Evolutionary conservation across 2,329 filamentous ascomycete species (phyloP).

Genomic region (Aureobasidium musti): DNA sequence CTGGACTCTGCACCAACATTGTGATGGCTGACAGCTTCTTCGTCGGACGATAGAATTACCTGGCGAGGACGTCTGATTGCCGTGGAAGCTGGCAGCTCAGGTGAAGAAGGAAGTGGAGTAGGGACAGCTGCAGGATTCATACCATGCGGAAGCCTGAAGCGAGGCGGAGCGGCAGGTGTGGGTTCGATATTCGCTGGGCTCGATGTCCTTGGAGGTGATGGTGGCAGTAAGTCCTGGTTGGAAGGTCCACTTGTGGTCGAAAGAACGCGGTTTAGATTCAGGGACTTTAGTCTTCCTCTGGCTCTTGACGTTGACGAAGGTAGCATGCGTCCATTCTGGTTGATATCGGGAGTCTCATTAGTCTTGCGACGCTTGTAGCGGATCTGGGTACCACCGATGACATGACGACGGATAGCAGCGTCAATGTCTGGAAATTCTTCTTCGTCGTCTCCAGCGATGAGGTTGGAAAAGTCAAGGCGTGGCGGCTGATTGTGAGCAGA

Average conservation of each 20-base stretch:
- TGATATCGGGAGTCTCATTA: neutral
- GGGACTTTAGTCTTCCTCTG: constrained; percentile 3
- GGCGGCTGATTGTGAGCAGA: neutral
- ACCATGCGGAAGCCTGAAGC: constrained; percentile 26
- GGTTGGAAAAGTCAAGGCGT: constrained; percentile 22
- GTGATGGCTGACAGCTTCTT: constrained; percentile 33
- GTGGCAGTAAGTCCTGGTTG: constrained; percentile 16
- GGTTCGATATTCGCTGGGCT: constrained; percentile 16
- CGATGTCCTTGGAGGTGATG: constrained; percentile 28
- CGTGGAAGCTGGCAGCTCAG: neutral
- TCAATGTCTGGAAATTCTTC: constrained; percentile 40
- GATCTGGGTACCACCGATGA: constrained; percentile 30
- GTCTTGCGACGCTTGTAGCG: constrained; percentile 35
- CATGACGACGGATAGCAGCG: constrained; percentile 32
- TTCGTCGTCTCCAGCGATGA: constrained; percentile 29
- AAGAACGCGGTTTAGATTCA: neutral
- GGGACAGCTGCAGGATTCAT: constrained; percentile 23
- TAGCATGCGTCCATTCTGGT: neutral
- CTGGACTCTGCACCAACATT: constrained; percentile 33
- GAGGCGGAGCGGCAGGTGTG: neutral
- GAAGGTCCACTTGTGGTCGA: neutral
- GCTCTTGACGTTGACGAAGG: constrained; percentile 8
- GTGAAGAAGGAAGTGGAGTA: constrained; percentile 32
- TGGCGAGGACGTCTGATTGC: constrained; percentile 18
- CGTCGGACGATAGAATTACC: constrained; percentile 16